A percentile compares a stretch with the other conserved stretches of the same genome.
Evolutionary conservation across 192 early-diverging fungal genomes (phyloP).

Genomic region (Tieghemiomyces parasiticus): DNA sequence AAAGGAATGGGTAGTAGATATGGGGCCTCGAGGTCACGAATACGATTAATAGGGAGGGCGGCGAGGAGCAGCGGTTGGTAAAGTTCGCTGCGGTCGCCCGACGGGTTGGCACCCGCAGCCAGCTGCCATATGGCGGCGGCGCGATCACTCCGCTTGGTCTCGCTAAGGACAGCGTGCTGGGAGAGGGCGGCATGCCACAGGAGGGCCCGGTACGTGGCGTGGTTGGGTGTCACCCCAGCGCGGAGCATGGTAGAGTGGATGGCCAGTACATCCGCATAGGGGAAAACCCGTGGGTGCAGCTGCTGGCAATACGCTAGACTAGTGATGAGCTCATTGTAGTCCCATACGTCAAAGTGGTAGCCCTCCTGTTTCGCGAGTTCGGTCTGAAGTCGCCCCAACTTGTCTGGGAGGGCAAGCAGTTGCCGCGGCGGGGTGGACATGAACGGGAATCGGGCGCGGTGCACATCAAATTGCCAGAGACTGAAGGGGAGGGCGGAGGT

Average conservation of each 20-base stretch:
- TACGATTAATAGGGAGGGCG: not conserved
- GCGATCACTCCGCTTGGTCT: not conserved
- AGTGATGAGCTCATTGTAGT: not conserved
- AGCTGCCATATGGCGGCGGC: not conserved
- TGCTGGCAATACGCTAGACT: conserved; percentile 5
- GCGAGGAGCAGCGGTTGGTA: conserved; percentile 1
- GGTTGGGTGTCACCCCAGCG: not conserved
- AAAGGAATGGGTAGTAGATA: not conserved
- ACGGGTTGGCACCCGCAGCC: not conserved
- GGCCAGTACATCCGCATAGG: not conserved
- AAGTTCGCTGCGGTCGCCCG: not conserved
- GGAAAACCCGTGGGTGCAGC: not conserved
- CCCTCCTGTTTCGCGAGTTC: not conserved
- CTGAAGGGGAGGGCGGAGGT: not conserved
- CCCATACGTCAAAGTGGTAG: not conserved
- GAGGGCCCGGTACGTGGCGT: not conserved
- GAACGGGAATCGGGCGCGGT: not conserved
- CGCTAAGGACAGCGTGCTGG: not conserved
- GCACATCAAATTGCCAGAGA: not conserved
- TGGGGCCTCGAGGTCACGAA: not conserved
- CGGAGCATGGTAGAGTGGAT: not conserved
- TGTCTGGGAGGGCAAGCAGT: not conserved
- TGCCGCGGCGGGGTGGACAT: not conserved
- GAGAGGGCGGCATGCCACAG: not conserved
- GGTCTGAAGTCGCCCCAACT: not conserved